Evolutionary conservation across 176 grass and related monocot species (phyloP), one percentile per base, ranked within the genome.

Genomic region (Phragmites australis): DNA sequence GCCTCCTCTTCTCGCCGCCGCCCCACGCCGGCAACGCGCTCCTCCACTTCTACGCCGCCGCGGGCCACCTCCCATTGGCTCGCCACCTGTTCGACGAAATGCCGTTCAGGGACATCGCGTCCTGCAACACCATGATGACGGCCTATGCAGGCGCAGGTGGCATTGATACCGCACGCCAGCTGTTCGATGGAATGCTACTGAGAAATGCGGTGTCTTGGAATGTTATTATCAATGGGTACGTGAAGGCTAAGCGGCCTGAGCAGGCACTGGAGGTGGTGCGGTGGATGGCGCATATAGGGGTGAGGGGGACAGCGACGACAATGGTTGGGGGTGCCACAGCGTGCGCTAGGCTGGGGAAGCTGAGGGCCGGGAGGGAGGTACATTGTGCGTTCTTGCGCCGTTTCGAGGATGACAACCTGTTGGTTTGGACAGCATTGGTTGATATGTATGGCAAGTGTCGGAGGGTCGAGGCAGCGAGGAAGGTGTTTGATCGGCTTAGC

Each of bases 401-500:
- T 60, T 93, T 78, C n/a, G 79, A 82, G 74, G 87, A 93, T 15
- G 76, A 87, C 32, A 93, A 90, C 83, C 26, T 90, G 34, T 63
- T 93, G 65, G 81, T 90, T 22, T 82, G 88, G 84, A 93, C 84
- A 1, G 48, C 91, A 26, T 58, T 90, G 46, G 53, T 93, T 6
- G 88, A 90, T 71, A 93, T 90, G 88, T 88, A 90, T 75, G 53
- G 68, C 41, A 93, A 87, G 50, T 90, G 91, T 50, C 67, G 85
- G 16, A 77, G 46, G 48, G 58, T 70, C 2, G 53, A 48, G 6
- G 10, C 40, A 31, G 89, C 92, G 2, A 88, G 51, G 72, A 89
- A 73, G 60, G 45, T 93, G 53, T 93, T 93, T 74, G 91, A 87
- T 65, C 66, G 31, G 41, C 80, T 90, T 21, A 23, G 46, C 0